phyloP scores from a whole-genome alignment of 805 yeast species.

The Myxozyma lipomycoides region DNA sequence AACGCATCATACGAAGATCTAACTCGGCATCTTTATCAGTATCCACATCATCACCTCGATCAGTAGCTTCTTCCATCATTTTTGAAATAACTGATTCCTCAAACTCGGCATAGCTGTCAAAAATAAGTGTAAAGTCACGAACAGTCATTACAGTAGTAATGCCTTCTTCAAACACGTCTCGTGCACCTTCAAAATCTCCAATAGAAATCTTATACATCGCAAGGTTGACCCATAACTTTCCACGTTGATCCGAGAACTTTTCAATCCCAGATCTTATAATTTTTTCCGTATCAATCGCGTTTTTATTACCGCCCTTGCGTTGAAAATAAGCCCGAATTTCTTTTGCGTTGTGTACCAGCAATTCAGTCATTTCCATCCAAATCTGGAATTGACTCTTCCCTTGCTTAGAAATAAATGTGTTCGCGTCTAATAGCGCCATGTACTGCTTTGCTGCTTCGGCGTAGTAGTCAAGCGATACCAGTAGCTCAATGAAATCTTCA shows the following conservation, averaged over 20 bases:
- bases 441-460: conserved; percentile 38
- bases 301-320: not conserved
- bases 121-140: conserved; percentile 59
- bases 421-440: conserved; percentile 37
- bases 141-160: conserved; percentile 48
- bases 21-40: conserved; percentile 37
- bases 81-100: conserved; percentile 49
- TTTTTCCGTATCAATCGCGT: conserved; percentile 37
- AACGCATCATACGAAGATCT: conserved; percentile 45
- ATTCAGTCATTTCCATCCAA: conserved; percentile 46
- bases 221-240: conserved; percentile 46
- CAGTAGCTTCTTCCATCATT: conserved; percentile 33
- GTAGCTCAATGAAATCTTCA: conserved; percentile 32
- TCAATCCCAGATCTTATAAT: conserved; percentile 39
- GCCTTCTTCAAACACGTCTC: conserved; percentile 48
- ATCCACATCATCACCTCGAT: conserved; percentile 13
- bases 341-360: conserved; percentile 37
- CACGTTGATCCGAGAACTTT: conserved; percentile 58
- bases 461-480: conserved; percentile 30
- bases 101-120: conserved; percentile 58
- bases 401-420: conserved; percentile 38
- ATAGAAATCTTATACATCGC: conserved; percentile 47
- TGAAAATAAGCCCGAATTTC: conserved; percentile 8
- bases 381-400: conserved; percentile 48
- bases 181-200: conserved; percentile 41